Base-by-base conservation (phyloP, 768 basidiomycete genomes). In the Leccinellum luteum region DNA sequence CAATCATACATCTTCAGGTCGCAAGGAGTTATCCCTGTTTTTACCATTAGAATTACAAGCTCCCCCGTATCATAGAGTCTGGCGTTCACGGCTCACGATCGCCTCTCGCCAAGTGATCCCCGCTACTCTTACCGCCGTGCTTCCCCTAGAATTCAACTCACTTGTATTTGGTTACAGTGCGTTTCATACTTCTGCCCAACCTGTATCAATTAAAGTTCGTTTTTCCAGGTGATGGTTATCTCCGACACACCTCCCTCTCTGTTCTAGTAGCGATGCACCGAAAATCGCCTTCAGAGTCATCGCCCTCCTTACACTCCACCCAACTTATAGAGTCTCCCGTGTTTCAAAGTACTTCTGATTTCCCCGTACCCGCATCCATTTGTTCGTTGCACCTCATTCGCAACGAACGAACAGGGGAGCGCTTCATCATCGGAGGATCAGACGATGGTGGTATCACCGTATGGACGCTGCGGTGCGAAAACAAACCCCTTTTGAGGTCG, bases 391-490 rank as follows among this genome's bases (percentile, higher is more conserved):
- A 86, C 63, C 61, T 80, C 17, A 77, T 84, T 9, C 78, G 81
- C 51, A 86, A 88, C 61, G 74, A 76, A 17, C 69, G 84, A 35
- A 87, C 85, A 1, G 80, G 79, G 35, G 84, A 90, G 58, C 79
- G 73, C 17, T 81, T 84, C 31, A 74, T 95, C 15, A 73, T 92
- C 14, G 92, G 89, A 14, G 91, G 92, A 3, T 82, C 80, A 0
- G 87, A 89, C 56, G 89, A 92, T 64, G 93, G 93, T 3, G 85
- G 86, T 0, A 79, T 94, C 25, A 84, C 82, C 0, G 76, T 92
- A 55, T 94, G 91, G 92, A 76, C 80, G 3, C 60, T 82, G 7
- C 79, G 78, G 91, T 92, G 67, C 55, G 83, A 67, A 41, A 21
- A 23, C 38, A 35, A 27, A 6, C 15, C 6, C 1, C 35, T 4